Base-by-base conservation (phyloP, 768 basidiomycete species). In the Hemileccinum rubropunctum region DNA sequence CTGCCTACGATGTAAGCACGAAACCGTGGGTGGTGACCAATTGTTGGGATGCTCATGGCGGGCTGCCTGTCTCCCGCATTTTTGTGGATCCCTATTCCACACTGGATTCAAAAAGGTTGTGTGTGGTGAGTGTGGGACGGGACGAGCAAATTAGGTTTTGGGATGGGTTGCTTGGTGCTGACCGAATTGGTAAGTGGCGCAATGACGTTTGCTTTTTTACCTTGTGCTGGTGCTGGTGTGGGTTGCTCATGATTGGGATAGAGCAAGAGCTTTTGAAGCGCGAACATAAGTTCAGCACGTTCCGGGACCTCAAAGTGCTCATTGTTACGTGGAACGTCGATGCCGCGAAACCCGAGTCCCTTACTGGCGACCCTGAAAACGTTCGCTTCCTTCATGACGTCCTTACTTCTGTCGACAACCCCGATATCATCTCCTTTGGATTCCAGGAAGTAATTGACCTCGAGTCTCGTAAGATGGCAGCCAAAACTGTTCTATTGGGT, bases 371-470 rank as follows among this genome's bases (percentile, higher is more conserved):
- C n/a, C 61, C 76, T 3, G 82, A 79, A n/a, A 98, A 94, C 64
- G 69, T 80, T 50, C 79, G 74, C 49, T 94, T 98, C 73, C 71
- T 99, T n/a, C 73, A 79, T n/a, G 79, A 91, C 18, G 82, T 80
- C 2, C 73, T 98, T 11, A 74, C 67, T 4, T 88, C 84, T 59
- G 83, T 86, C 33, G 83, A 89, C 12, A 59, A 69, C 11, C 90
- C 95, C 3, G 95, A 98, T 55, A 85, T 98, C 58, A 87, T 99
- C 55, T 80, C 84, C 4, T 95, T 99, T 59, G 94, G 94, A 2
- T 88, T 98, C 68, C 95, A 99, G 68, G 95, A 98, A 70, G 80
- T 98, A 34, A 91, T 99, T 52, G 93, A 97, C 63, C 80, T 99
- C n/a, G 94, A 97, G 58, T 85, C 82, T 56, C 84, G 91, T 53